These are phyloP conservation scores for Fragilariopsis cylindrus DNA, from an alignment of 108 stramenopile species.

Conservation along the genomic window DNA sequence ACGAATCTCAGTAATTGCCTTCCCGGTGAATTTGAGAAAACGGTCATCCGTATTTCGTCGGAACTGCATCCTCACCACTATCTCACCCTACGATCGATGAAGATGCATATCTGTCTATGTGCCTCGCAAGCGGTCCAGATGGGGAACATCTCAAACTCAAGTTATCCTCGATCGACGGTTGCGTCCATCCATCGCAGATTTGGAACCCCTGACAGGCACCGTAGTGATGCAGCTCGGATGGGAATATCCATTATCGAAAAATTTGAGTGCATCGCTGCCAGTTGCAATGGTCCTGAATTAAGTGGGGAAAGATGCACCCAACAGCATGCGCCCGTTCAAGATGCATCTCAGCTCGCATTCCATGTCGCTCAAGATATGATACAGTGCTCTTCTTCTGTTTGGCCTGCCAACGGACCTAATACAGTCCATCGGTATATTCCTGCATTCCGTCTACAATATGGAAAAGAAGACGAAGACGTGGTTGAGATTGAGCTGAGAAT, in stretches of 20 bases:
- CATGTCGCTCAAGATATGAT: neutral
- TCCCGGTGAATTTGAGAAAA: neutral
- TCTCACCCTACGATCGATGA: neutral
- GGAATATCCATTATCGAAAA: neutral
- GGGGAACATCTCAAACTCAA: neutral
- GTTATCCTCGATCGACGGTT: neutral
- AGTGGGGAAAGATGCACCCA: neutral
- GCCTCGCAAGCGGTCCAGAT: neutral
- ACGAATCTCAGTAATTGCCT: too few relatives aligned
- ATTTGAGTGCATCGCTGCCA: neutral
- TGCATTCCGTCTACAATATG: neutral
- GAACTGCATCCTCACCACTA: neutral
- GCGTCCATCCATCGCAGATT: neutral
- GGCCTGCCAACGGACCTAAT: neutral
- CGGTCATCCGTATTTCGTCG: neutral
- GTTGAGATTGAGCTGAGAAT: too few relatives aligned
- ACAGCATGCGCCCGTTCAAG: neutral
- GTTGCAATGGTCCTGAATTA: neutral
- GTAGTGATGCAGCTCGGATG: neutral
- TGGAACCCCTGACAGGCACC: neutral
- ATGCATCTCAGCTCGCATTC: neutral
- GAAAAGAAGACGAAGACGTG: too few relatives aligned
- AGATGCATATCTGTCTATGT: neutral
- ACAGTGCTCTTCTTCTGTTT: neutral
- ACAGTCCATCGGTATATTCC: neutral